These are phyloP conservation scores for Boletus sp. DNA, from an alignment of 1,284 basidiomycete genomes.

Conservation along the genomic window DNA sequence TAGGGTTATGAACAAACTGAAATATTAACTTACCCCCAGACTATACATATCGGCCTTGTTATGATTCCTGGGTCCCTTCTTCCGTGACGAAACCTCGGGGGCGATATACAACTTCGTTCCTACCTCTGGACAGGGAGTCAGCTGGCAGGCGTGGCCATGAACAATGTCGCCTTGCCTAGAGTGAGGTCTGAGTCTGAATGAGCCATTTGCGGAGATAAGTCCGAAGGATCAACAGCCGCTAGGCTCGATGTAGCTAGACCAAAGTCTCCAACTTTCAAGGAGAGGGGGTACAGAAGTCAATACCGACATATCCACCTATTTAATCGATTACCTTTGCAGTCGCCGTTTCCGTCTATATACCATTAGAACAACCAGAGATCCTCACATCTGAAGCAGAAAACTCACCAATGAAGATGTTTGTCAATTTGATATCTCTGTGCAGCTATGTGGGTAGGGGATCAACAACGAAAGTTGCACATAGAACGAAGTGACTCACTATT, in stretches of 20 bases:
- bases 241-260: slow-evolving; percentile 86
- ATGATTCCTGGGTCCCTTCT: slow-evolving; percentile 63
- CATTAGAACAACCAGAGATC: not conserved
- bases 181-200: slow-evolving; percentile 66
- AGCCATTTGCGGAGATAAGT: slow-evolving; percentile 47
- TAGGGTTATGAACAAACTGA: not conserved
- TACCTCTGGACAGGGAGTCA: slow-evolving; percentile 62
- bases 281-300: not conserved
- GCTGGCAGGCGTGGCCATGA: not conserved
- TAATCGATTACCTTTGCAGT: slow-evolving; percentile 70
- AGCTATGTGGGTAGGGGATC: slow-evolving; percentile 40
- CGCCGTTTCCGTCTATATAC: slow-evolving; percentile 72
- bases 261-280: slow-evolving; percentile 77
- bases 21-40: slow-evolving; percentile 59
- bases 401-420: slow-evolving; percentile 87
- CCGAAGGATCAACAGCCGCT: slow-evolving; percentile 67
- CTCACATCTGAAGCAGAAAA: not conserved
- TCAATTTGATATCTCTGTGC: slow-evolving; percentile 90
- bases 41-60: slow-evolving; percentile 95
- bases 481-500: slow-evolving; percentile 47
- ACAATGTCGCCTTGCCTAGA: slow-evolving; percentile 43
- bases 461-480: not conserved
- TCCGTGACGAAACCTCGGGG: slow-evolving; percentile 74
- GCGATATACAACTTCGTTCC: slow-evolving; percentile 93
- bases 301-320: not conserved